Evolutionary conservation across 1,284 basidiomycete species (phyloP).

Genomic region (Ustilago hordei): DNA sequence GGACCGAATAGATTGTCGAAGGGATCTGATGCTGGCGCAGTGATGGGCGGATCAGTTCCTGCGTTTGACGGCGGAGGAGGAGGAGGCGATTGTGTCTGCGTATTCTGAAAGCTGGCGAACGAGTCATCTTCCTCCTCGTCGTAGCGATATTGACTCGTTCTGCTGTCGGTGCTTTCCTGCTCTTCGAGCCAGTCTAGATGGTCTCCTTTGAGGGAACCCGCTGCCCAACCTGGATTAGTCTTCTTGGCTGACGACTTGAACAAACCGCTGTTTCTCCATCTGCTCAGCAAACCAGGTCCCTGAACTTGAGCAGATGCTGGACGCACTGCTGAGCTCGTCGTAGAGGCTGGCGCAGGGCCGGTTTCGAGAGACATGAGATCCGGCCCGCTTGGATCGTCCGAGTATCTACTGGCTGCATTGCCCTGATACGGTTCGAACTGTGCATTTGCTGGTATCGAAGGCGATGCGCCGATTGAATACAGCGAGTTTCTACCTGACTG

Average conservation of each 20-base stretch:
- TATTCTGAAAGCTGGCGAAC: slow-evolving; percentile 26
- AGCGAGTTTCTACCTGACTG: slow-evolving; percentile 11
- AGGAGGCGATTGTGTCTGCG: slow-evolving; percentile 1
- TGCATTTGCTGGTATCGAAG: background rate
- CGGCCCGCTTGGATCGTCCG: slow-evolving; percentile 38
- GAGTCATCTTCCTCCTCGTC: slow-evolving; percentile 31
- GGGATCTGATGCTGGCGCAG: slow-evolving; percentile 15
- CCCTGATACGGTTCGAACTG: slow-evolving; percentile 35
- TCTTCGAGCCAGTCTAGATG: slow-evolving; percentile 51
- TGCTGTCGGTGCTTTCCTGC: slow-evolving; percentile 28
- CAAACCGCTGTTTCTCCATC: slow-evolving; percentile 39
- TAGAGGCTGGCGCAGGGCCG: slow-evolving; percentile 6
- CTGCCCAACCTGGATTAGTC: slow-evolving; percentile 23
- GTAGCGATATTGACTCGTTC: slow-evolving; percentile 16
- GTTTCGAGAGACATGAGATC: slow-evolving; percentile 46
- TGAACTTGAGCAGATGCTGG: slow-evolving; percentile 13
- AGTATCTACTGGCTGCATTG: slow-evolving; percentile 22
- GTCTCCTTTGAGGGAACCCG: slow-evolving; percentile 13
- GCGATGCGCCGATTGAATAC: slow-evolving; percentile 15
- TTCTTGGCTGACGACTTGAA: slow-evolving; percentile 34
- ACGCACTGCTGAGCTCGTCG: background rate
- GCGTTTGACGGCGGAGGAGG: slow-evolving; percentile 3
- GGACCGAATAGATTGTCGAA: slow-evolving; percentile 30
- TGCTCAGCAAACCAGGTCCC: slow-evolving; percentile 31
- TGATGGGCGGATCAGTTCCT: background rate